Evolutionary conservation across 2,329 filamentous ascomycete species (phyloP), one percentile per base, ranked within the genome.

Genomic region (Aspergillus udagawae): DNA sequence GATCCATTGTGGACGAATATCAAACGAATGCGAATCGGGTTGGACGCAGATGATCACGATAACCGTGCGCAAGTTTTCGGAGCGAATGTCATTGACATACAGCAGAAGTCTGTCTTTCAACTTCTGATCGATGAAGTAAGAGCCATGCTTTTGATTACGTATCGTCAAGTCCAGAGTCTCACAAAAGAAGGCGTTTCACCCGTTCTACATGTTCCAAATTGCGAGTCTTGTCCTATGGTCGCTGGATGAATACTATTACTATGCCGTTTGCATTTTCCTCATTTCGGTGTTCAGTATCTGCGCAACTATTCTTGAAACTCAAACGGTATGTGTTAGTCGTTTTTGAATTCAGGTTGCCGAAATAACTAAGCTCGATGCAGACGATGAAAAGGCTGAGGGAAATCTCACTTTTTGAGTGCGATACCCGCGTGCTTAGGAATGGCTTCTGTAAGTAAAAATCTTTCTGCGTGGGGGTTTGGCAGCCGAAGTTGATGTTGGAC

Each of bases 131-230:
- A 99, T 65, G 94, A 99, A 79, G 88, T 91, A 72, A 63, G 75
- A 68, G 23, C 56, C 28, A 49, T 51, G 1, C 3, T 25, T 42
- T 45, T 12, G 17, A 29, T 48, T 51, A 27, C 23, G 41, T 41
- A 9, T n/a, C 14, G 6, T 47, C 10, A 28, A 42, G 21, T 52
- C 25, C 27, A 35, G 29, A 29, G 53, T 49, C 59, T 64, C 51
- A 67, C 47, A 44, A 41, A 10, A 32, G 20, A 61, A 91, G 84
- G 92, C 91, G 21, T 92, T 99, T 67, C 94, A 99, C 70, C 95
- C 94, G 0, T 99, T 99, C 73, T 99, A 99, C 72, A 89, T 99
- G 55, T 99, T 99, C 71, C 94, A 99, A 75, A 88, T 97, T 67
- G 93, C 92, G 50, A 97, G 94, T 79, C 80, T 99, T 63, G 76